Conservation (phyloP, 148 eudicot genomes). For the Chenopodium berlandieri region DNA sequence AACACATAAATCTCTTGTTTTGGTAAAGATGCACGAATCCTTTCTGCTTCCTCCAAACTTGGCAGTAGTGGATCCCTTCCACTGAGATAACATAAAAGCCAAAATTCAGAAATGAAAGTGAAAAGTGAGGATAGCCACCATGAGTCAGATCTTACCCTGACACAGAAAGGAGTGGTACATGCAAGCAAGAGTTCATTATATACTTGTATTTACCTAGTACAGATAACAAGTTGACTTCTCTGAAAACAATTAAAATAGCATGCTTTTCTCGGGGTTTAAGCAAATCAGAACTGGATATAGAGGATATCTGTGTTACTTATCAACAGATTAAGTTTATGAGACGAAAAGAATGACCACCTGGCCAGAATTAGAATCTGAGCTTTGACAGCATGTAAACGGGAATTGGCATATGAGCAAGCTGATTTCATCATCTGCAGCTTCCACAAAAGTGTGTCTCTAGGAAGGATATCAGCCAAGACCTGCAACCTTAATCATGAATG, state of each 20-base stretch:
- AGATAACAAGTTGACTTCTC: background rate
- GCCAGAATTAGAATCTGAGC: constrained; percentile 46
- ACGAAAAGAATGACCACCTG: constrained; percentile 27
- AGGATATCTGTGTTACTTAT: background rate
- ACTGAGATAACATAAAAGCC: constrained; percentile 22
- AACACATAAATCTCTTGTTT: constrained; percentile 32
- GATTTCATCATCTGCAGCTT: constrained; percentile 45
- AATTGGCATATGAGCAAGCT: constrained; percentile 35
- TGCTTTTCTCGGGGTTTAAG: background rate
- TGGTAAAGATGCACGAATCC: constrained; percentile 37
- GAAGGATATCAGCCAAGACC: constrained; percentile 43
- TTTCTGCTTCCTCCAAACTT: constrained; percentile 40
- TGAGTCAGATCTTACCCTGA: background rate
- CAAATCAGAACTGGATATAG: background rate
- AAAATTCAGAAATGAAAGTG: background rate
- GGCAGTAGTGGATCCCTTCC: constrained; percentile 44
- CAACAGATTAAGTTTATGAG: background rate
- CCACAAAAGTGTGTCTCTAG: constrained; percentile 43
- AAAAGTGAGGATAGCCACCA: background rate
- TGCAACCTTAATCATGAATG: constrained; percentile 29
- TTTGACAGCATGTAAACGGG: constrained; percentile 43
- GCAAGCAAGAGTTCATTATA: background rate
- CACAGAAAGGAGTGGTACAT: background rate
- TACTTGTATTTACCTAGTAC: background rate
- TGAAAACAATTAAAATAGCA: background rate